Conservation (phyloP, 169 alveolate genomes). For the Sarcocystis neurona region DNA sequence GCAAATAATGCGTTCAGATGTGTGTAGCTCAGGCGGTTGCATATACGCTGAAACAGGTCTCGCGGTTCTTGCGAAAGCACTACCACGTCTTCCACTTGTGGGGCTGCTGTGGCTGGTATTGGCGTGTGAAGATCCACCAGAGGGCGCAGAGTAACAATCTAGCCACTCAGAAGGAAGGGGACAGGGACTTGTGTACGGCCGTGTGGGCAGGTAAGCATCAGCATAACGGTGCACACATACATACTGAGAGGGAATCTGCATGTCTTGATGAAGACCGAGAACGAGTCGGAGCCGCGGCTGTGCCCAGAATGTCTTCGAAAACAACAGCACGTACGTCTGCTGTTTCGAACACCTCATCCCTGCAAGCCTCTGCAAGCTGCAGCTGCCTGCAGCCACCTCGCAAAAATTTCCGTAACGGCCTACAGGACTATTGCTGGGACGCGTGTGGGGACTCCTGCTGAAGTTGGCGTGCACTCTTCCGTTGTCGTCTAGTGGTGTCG, state of each 20-base stretch:
- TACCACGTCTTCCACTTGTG: too few species aligned
- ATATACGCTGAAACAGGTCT: too few species aligned
- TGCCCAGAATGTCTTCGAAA: conserved; percentile 5
- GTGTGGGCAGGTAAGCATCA: conserved; percentile 48
- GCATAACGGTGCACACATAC: conserved; percentile 55
- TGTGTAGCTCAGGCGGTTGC: too few species aligned
- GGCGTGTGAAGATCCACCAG: too few species aligned
- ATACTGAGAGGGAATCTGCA: conserved; percentile 66
- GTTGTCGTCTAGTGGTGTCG: too few species aligned
- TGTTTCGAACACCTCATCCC: conserved; percentile 52
- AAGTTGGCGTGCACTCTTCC: too few species aligned
- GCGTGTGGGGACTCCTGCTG: too few species aligned
- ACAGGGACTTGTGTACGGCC: conserved; percentile 60
- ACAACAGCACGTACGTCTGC: conserved; percentile 61
- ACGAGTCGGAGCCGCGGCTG: conserved; percentile 56
- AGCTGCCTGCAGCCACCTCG: conserved; percentile 60
- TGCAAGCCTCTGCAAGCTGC: conserved; percentile 53
- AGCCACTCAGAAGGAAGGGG: conserved; percentile 67
- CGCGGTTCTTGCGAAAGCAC: too few species aligned
- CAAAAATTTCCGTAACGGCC: too few species aligned
- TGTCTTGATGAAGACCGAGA: conserved; percentile 64
- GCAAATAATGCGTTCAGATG: too few species aligned
- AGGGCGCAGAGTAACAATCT: conserved; percentile 64
- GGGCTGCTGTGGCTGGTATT: too few species aligned
- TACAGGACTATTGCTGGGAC: too few species aligned